These are phyloP conservation scores for Spinellus fusiger DNA, from an alignment of 192 early-diverging fungal species.

Conservation along the genomic window DNA sequence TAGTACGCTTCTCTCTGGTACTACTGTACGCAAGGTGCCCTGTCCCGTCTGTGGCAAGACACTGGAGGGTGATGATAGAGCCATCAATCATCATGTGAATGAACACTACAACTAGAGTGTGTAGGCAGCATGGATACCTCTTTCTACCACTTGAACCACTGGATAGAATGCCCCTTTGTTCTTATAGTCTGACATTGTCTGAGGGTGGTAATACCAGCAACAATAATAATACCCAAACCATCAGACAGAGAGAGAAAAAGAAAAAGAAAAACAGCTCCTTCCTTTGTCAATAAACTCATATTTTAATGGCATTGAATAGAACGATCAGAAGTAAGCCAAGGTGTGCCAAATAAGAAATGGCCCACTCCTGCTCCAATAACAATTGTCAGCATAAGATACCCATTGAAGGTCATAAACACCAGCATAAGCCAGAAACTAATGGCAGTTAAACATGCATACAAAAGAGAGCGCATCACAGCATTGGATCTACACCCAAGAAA, in stretches of 20 bases:
- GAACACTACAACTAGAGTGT: conserved; percentile 10
- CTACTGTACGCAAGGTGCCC: conserved; percentile 14
- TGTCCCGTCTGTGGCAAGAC: conserved; percentile 24
- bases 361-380: conserved; percentile 62
- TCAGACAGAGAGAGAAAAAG: neutral
- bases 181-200: neutral
- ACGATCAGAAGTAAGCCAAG: conserved; percentile 9
- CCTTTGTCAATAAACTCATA: neutral
- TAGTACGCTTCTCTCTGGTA: conserved; percentile 3
- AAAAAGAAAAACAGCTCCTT: neutral
- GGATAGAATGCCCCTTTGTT: neutral
- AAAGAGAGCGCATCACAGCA: conserved; percentile 45
- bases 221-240: neutral
- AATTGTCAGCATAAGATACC: conserved; percentile 62
- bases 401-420: conserved; percentile 84
- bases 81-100: conserved; percentile 29
- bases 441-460: conserved; percentile 60
- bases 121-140: neutral
- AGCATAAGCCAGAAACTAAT: conserved; percentile 74
- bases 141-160: no score
- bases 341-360: conserved; percentile 43
- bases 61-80: conserved; percentile 24
- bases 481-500: neutral
- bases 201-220: neutral
- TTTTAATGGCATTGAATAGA: conserved; percentile 28